Base-by-base conservation (phyloP, 768 basidiomycete species). In the Suillus sp. region DNA sequence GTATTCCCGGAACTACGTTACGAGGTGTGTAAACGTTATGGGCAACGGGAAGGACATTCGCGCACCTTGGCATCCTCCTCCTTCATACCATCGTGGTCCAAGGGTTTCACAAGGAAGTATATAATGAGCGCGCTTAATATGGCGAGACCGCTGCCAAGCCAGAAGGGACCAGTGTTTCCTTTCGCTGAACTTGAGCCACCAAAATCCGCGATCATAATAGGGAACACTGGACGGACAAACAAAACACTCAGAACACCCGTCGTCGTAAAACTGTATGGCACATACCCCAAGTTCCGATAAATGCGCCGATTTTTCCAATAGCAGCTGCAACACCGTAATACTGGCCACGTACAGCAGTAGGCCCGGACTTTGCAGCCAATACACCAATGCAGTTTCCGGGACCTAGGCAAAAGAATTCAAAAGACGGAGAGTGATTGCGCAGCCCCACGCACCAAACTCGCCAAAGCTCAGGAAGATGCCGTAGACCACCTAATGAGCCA, bases 401-500 rank as follows among this genome's bases (percentile, higher is more conserved):
- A 35, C 90, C 86, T 85, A 60, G 3, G 47, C 18, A 50, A 47
- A 9, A 20, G 30, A 30, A 66, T 45, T 70, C 34, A 50, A 40
- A 64, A 13, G 38, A 51, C 42, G 13, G 35, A 9, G 25, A 30
- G n/a, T 22, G 11, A 13, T 2, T 34, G 60, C 18, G 3, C 13
- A 30, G 27, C 56, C 18, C 42, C 27, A 38, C 30, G 11, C n/a
- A 82, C 92, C 93, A 32, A 94, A 78, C 78, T 96, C 95, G 54
- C 95, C 96, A 61, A 95, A 89, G 70, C 86, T 88, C 69, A 96
- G 72, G 84, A 97, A 97, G 56, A 97, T 86, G 16, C 95, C 96
- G 69, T 97, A 96, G 9, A 97, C 78, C 38, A 96, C 86, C 85
- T 87, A 62, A 50, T 45, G 25, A 45, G 9, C 56, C 8, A 53